A percentile compares a stretch with the other conserved stretches of the same genome.
These are phyloP conservation scores for Didymella keratinophila DNA, from an alignment of 2,329 filamentous ascomycete species.

Conservation along the genomic window DNA sequence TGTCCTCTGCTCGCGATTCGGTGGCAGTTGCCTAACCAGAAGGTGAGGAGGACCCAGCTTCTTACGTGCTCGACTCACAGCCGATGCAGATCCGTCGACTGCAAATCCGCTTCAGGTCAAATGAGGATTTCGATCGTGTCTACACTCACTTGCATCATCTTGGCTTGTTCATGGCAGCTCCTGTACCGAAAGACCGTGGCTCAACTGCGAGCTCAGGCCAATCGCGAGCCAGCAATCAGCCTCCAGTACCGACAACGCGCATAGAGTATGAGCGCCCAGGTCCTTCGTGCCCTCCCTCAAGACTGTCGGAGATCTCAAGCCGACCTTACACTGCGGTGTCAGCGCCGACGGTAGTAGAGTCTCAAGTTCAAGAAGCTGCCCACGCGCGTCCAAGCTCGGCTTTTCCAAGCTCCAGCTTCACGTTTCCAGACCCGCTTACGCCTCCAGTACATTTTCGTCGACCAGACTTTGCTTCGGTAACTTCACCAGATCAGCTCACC, in stretches of 20 bases:
- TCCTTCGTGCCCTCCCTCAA: slow-evolving; percentile 40
- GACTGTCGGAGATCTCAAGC: slow-evolving; percentile 34
- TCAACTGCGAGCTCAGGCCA: slow-evolving; percentile 20
- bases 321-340: slow-evolving; percentile 36
- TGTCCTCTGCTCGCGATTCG: slow-evolving; percentile 52
- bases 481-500: slow-evolving; percentile 7
- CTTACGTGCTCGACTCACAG: slow-evolving; percentile 14
- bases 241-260: slow-evolving; percentile 5
- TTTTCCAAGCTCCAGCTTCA: slow-evolving; percentile 9
- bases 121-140: slow-evolving; percentile 48
- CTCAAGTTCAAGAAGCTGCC: slow-evolving; percentile 23
- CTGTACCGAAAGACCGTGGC: slow-evolving; percentile 20
- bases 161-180: slow-evolving; percentile 43
- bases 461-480: slow-evolving; percentile 30
- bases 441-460: slow-evolving; percentile 40
- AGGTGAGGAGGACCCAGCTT: slow-evolving; percentile 34
- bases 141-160: slow-evolving; percentile 44
- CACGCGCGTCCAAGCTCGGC: slow-evolving; percentile 31
- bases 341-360: slow-evolving; percentile 15
- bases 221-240: not conserved
- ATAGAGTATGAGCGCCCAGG: slow-evolving; percentile 14
- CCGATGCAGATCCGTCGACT: slow-evolving; percentile 51
- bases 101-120: slow-evolving; percentile 54
- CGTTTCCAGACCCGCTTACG: slow-evolving; percentile 25
- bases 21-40: slow-evolving; percentile 48